phyloP scores from a whole-genome alignment of 805 yeast species.

The Metschnikowia arizonensis region DNA sequence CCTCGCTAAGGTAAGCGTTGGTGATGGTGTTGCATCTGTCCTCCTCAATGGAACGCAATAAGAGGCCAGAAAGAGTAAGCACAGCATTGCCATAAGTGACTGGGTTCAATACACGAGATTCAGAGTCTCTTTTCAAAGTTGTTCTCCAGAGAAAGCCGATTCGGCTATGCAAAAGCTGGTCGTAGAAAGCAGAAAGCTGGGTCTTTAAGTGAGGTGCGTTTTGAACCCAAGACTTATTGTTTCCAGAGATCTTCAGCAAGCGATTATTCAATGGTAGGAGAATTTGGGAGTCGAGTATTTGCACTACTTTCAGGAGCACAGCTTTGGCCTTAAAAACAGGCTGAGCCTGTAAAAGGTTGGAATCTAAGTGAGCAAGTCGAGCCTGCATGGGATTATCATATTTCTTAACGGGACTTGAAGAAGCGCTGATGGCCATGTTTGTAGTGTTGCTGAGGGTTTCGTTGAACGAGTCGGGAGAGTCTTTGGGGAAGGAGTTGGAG shows the following conservation, averaged over 20 bases:
- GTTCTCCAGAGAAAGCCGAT: constrained; percentile 37
- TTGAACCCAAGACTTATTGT: neutral
- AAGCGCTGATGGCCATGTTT: constrained; percentile 13
- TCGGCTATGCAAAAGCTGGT: constrained; percentile 28
- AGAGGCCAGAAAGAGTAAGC: constrained; percentile 53
- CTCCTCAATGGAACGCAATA: constrained; percentile 59
- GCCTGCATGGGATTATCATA: constrained; percentile 3
- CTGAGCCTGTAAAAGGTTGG: neutral
- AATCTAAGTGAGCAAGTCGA: neutral
- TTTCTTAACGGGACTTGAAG: constrained; percentile 13
- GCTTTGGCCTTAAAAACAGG: neutral
- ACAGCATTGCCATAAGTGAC: constrained; percentile 58
- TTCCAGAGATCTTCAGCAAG: neutral
- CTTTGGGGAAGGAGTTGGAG: neutral
- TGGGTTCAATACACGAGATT: constrained; percentile 57
- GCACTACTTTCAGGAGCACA: neutral
- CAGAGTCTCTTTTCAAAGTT: constrained; percentile 50
- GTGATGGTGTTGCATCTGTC: constrained; percentile 55
- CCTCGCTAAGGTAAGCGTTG: constrained; percentile 51
- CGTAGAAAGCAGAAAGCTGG: constrained; percentile 12
- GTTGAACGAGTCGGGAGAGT: neutral
- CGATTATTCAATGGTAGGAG: constrained; percentile 1
- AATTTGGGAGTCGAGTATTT: neutral
- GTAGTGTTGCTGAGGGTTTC: constrained; percentile 9
- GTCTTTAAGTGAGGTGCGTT: neutral